Base-by-base conservation (phyloP, 2,329 filamentous ascomycete species). In the Penicillium sp. region DNA sequence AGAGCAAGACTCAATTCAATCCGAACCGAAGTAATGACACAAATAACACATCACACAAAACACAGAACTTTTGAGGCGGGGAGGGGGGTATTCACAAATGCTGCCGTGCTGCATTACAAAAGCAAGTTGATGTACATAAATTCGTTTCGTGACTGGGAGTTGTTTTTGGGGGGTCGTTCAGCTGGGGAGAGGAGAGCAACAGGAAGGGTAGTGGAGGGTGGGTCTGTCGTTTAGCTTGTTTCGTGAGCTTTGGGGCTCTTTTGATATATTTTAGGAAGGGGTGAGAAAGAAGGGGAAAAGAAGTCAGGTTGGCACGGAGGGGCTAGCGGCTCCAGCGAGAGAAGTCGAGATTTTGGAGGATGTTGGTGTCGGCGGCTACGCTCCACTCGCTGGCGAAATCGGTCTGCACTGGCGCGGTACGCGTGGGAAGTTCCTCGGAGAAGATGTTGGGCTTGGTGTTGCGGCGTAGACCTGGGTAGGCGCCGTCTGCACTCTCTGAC, bases 301-400 rank as follows among this genome's bases (percentile, higher is more conserved):
- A 33, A 34, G 30, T 13, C 28, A 35, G 14, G 20, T 8, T 16
- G 13, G 23, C n/a, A 25, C 13, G 23, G 28, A 13, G 18, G 26
- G 11, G 37, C 57, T 50, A 69, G 26, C 65, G 61, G 26, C 58
- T 58, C 67, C 67, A 70, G 25, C 64, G 63, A n/a, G 67, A 63
- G 42, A 70, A 70, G 45, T 70, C 67, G 39, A 70, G 40, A 18
- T 62, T 65, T 33, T 67, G 62, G 32, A 67, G 59, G 15, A 67
- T 57, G 35, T 65, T 67, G 20, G 56, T 57, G 25, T 67, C 66
- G 2, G 60, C 56, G 16, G 60, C 59, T 9, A 62, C 54, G 26
- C 62, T 66, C 62, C 64, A 67, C 30, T 69, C 67, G 2, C 51
- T 57, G 39, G 42, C 60, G 47, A 57, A 57, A 41, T 67, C 64